Evolutionary conservation across 495 filamentous ascomycete species (phyloP).

Genomic region (Acidomyces sp.): DNA sequence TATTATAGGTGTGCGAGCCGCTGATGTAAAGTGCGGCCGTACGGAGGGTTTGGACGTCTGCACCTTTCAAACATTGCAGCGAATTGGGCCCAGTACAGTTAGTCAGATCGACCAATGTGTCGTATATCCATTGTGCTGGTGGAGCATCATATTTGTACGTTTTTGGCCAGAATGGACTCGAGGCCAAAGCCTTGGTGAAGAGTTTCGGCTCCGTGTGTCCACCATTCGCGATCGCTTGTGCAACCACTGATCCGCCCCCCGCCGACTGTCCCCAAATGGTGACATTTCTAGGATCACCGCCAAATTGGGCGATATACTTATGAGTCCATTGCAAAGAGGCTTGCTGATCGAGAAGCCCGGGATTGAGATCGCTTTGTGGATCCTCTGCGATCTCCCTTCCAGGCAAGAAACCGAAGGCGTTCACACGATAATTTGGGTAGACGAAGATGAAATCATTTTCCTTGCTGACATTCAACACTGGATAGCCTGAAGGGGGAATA

Average conservation of each 20-base stretch:
- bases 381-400: constrained; percentile 39
- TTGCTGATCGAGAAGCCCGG: constrained; percentile 25
- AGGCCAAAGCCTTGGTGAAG: constrained; percentile 41
- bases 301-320: constrained; percentile 23
- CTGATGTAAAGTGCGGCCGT: constrained; percentile 36
- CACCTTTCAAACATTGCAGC: constrained; percentile 37
- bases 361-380: constrained; percentile 30
- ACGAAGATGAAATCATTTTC: constrained; percentile 39
- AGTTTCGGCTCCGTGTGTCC: constrained; percentile 26
- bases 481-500: constrained; percentile 43
- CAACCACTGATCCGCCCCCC: constrained; percentile 43
- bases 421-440: constrained; percentile 43
- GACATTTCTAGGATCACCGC: constrained; percentile 24
- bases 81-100: constrained; percentile 34
- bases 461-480: constrained; percentile 38
- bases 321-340: constrained; percentile 24
- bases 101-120: constrained; percentile 32
- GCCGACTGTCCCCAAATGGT: constrained; percentile 34
- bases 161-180: constrained; percentile 49
- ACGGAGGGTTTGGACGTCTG: constrained; percentile 38
- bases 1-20: constrained; percentile 37
- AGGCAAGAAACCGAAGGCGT: constrained; percentile 47
- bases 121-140: constrained; percentile 39
- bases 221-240: constrained; percentile 39
- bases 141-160: constrained; percentile 39